Evolutionary conservation across 768 basidiomycete genomes (phyloP).

Genomic region (Inosperma sp.): DNA sequence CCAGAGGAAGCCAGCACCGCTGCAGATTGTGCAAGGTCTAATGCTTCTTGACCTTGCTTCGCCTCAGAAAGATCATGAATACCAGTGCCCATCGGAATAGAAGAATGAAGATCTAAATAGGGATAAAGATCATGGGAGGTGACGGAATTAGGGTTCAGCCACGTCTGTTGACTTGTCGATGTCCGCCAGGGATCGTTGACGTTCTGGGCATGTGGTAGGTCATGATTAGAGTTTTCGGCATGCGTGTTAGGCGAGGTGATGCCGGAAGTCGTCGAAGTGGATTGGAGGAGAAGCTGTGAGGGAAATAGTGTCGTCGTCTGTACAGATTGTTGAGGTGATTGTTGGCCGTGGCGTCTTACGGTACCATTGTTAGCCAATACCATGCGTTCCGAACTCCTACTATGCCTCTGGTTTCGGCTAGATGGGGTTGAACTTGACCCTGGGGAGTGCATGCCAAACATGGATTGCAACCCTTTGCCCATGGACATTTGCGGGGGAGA

Average conservation of each 20-base stretch:
- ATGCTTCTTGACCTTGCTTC: constrained; percentile 6
- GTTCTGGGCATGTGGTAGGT: constrained; percentile 8
- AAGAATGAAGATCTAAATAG: constrained; percentile 12
- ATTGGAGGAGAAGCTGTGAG: constrained; percentile 6
- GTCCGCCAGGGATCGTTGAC: constrained; percentile 3
- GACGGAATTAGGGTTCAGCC: constrained; percentile 6
- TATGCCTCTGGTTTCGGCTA: constrained; percentile 1
- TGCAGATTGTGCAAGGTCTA: constrained; percentile 8
- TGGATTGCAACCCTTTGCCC: constrained; percentile 11
- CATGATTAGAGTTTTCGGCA: not conserved
- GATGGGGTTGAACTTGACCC: constrained; percentile 4
- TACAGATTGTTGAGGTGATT: not conserved
- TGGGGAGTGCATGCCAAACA: constrained; percentile 7
- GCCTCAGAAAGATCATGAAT: constrained; percentile 1
- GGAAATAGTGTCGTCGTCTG: constrained; percentile 5
- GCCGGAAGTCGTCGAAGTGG: constrained; percentile 3
- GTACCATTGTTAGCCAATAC: not conserved
- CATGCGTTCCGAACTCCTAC: constrained; percentile 11
- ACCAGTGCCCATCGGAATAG: not conserved
- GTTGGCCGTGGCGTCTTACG: constrained; percentile 2
- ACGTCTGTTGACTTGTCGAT: not conserved
- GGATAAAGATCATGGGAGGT: constrained; percentile 12
- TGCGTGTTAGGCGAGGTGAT: constrained; percentile 8
- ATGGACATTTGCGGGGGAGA: constrained; percentile 6
- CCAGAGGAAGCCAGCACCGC: not conserved